Conservation (phyloP, 2,329 filamentous ascomycete species). For the Aspergillus versicolor region DNA sequence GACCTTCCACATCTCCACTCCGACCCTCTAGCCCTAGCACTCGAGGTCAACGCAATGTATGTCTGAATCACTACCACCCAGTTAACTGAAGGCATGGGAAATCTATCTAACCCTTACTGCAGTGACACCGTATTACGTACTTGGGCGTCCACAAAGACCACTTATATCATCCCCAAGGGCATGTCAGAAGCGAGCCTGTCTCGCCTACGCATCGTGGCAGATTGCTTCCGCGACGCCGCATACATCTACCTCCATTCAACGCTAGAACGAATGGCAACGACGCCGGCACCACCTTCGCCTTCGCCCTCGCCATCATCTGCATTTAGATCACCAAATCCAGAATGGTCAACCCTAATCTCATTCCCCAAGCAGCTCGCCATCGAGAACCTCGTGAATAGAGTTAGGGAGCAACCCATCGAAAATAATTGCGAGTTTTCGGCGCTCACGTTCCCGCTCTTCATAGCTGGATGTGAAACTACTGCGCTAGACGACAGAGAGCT, state of each 20-base stretch:
- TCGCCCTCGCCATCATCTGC: background rate
- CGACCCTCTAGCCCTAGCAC: conserved; percentile 23
- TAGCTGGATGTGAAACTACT: conserved; percentile 34
- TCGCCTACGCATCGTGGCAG: conserved; percentile 36
- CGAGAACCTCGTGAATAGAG: conserved; percentile 25
- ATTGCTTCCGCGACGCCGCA: conserved; percentile 38
- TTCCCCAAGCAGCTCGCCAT: conserved; percentile 29
- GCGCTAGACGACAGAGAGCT: conserved; percentile 21
- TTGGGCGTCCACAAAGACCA: conserved; percentile 29
- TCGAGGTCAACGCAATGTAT: conserved; percentile 31
- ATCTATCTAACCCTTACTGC: background rate
- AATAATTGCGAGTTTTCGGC: conserved; percentile 38
- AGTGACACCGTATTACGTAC: conserved; percentile 34
- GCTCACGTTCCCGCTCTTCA: conserved; percentile 39
- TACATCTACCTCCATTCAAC: conserved; percentile 39
- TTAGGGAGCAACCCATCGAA: conserved; percentile 29
- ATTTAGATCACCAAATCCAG: background rate
- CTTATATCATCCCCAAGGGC: conserved; percentile 33
- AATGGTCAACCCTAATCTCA: conserved; percentile 23
- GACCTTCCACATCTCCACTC: conserved; percentile 26
- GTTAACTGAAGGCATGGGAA: too few relatives aligned
- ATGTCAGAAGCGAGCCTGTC: conserved; percentile 25
- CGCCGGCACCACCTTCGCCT: background rate
- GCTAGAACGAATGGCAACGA: conserved; percentile 27
- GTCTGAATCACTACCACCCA: background rate